Conservation (phyloP, 2,329 filamentous ascomycete genomes). For the Fonsecaea multimorphosa region DNA sequence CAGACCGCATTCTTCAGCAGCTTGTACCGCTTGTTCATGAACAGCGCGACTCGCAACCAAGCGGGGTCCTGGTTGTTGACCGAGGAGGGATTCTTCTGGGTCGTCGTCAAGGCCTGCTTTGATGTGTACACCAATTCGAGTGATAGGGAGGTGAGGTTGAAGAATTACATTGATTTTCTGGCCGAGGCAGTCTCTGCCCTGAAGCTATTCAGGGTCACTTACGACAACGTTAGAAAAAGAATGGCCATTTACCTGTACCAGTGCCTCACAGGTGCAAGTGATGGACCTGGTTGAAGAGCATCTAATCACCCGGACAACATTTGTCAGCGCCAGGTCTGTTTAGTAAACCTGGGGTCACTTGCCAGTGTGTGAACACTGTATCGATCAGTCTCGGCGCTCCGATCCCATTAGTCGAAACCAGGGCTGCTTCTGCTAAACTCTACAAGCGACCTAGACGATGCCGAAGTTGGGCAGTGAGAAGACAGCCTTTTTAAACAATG, state of each 20-base stretch:
- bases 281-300: background rate
- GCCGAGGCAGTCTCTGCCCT: background rate
- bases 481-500: background rate
- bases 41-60: background rate
- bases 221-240: background rate
- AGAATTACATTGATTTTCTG: constrained; percentile 1
- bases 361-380: background rate
- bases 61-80: background rate
- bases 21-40: constrained; percentile 2
- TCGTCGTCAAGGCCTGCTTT: constrained; percentile 8
- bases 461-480: background rate
- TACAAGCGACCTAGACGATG: background rate
- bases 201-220: constrained; percentile 5
- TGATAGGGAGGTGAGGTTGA: background rate
- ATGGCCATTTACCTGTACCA: constrained; percentile 1
- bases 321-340: background rate
- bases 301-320: background rate
- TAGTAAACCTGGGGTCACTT: background rate
- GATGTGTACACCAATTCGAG: background rate
- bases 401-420: background rate
- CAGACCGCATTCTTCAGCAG: background rate
- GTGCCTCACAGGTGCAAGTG: background rate
- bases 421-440: background rate
- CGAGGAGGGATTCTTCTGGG: constrained; percentile 2
- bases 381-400: background rate